Percentiles rank a stretch among this genome's conserved stretches.
Conservation (phyloP, 805 yeast genomes). For the Candida jianshihensis region DNA sequence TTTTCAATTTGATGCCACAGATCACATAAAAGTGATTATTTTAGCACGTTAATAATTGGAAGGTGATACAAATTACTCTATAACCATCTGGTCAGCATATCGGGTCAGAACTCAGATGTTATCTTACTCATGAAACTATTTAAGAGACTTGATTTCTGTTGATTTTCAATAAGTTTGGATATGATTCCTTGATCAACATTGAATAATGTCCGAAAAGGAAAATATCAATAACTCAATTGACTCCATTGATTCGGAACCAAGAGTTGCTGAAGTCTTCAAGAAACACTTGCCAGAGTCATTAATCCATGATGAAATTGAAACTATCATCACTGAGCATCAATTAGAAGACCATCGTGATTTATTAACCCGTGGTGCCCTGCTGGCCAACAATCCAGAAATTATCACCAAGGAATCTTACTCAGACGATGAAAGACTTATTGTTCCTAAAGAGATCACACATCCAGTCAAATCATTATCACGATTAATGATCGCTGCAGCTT, state of each 20-base stretch:
- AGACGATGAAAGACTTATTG: slow-evolving; percentile 24
- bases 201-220: not conserved
- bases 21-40: not conserved
- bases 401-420: slow-evolving; percentile 31
- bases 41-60: not conserved
- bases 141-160: not conserved
- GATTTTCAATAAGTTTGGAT: not conserved
- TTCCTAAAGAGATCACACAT: slow-evolving; percentile 40
- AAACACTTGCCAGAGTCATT: slow-evolving; percentile 4
- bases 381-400: slow-evolving; percentile 43
- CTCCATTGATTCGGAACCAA: not conserved
- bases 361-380: slow-evolving; percentile 46
- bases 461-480: slow-evolving; percentile 41
- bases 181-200: not conserved
- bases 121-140: not conserved
- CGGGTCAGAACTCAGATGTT: not conserved
- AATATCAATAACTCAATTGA: not conserved
- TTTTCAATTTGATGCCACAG: not conserved
- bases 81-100: not conserved
- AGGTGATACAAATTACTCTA: not conserved
- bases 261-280: slow-evolving; percentile 4
- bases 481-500: slow-evolving; percentile 52
- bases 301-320: slow-evolving; percentile 4
- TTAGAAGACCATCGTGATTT: slow-evolving; percentile 25
- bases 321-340: slow-evolving; percentile 6